Percentiles rank a stretch among this genome's conserved stretches.
Evolutionary conservation across 2,329 filamentous ascomycete species (phyloP).

Genomic region (Zymoseptoria passerinii): DNA sequence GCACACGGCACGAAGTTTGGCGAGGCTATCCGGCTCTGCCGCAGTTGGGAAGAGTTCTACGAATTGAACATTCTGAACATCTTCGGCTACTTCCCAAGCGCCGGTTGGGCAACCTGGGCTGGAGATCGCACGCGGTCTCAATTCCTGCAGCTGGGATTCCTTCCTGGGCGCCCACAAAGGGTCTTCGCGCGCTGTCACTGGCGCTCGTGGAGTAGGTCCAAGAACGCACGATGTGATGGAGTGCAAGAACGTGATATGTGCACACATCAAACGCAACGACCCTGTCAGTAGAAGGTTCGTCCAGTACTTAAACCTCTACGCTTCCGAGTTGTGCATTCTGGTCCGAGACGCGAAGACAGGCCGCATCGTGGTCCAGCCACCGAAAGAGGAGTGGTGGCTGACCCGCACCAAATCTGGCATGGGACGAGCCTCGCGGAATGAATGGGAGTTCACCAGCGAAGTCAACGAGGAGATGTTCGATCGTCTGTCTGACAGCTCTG

Average conservation of each 20-base stretch:
- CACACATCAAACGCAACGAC: conserved; percentile 37
- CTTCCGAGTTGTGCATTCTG: conserved; percentile 30
- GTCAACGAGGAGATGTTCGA: conserved; percentile 35
- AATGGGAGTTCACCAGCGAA: conserved; percentile 30
- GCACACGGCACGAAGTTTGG: conserved; percentile 41
- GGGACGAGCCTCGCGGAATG: conserved; percentile 33
- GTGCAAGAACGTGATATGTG: conserved; percentile 36
- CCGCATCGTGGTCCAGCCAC: conserved; percentile 30
- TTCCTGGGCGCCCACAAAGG: conserved; percentile 29
- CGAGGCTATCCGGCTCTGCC: conserved; percentile 40
- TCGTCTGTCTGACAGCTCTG: conserved; percentile 27
- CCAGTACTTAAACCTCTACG: conserved; percentile 37
- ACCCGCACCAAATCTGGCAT: conserved; percentile 33
- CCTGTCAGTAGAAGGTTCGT: conserved; percentile 36
- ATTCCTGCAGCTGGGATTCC: conserved; percentile 34
- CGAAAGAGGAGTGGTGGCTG: conserved; percentile 34
- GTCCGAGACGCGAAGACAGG: conserved; percentile 38
- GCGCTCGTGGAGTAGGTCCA: conserved; percentile 27
- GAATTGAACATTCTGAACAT: conserved; percentile 40
- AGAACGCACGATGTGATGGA: conserved; percentile 31
- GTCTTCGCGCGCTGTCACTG: conserved; percentile 3
- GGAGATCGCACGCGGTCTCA: conserved; percentile 34
- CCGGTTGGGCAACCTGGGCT: conserved; percentile 39
- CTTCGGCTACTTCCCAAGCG: conserved; percentile 42
- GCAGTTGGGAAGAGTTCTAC: conserved; percentile 45